Base-by-base conservation (phyloP, 805 yeast genomes). In the Barnettozyma sp. region DNA sequence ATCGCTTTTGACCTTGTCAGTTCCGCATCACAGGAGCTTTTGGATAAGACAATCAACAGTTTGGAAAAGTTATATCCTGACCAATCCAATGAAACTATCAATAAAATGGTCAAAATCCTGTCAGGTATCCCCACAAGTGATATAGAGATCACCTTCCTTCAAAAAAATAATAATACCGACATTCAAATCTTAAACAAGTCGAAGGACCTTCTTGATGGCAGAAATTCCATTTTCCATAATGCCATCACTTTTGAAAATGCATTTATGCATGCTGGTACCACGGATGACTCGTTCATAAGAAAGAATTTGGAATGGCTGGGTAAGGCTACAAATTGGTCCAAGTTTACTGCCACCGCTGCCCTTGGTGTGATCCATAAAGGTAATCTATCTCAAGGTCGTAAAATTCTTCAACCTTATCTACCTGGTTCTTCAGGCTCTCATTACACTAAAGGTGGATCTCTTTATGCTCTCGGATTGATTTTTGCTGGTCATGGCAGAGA, bases 261-360 rank as follows among this genome's bases (percentile, higher is more conserved):
- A 0, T 86, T 87, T 55, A 73, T 90, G 75, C 95, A 88, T 59
- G 84, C 92, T 25, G 98, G 97, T 39, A 92, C 98, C 11, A 85
- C 97, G 7, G 94, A 84, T 53, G 97, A 92, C 58, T 76, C 87
- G 0, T 92, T 92, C 54, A 82, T 90, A 62, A 73, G 95, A 57
- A 73, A 81, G 29, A 92, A 92, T 55, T 68, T 87, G 52, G 96
- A 90, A 52, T 92, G 97, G 97, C 69, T 92, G 47, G 94, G 94
- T 29, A 85, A 87, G 62, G 97, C 98, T n/a, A 80, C 90, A 31
- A 87, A 90, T 60, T 92, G 98, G 98, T 87, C 97, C 6, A 92
- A 90, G 56, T 92, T 92, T 59, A 78, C 95, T 0, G 97, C 97
- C 2, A 90, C 97, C 11, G 97, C 97, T 7, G 97, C 97, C 11